phyloP scores from a whole-genome alignment of 2,329 filamentous ascomycete species.

The Apiospora kogelbergensis region DNA sequence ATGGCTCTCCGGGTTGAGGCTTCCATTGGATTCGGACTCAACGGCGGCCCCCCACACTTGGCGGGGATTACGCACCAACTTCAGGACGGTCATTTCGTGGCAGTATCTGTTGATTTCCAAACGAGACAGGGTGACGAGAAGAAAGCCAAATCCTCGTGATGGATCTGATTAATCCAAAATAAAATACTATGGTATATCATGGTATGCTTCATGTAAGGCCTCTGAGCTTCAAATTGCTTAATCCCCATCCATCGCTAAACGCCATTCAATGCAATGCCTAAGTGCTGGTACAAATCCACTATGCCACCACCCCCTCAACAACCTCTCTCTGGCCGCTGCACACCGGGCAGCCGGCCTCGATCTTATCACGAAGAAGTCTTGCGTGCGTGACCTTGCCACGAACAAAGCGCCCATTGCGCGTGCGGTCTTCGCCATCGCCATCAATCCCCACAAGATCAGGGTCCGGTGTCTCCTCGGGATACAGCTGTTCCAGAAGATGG shows the following conservation, averaged over 20 bases:
- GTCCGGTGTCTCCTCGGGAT: slow-evolving; percentile 47
- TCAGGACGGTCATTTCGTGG: neutral
- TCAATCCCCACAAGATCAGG: slow-evolving; percentile 35
- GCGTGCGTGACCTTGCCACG: slow-evolving; percentile 88
- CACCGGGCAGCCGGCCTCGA: slow-evolving; percentile 64
- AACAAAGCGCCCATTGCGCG: slow-evolving; percentile 61
- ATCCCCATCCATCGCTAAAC: neutral
- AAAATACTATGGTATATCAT: neutral
- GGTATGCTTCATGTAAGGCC: neutral
- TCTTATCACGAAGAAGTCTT: slow-evolving; percentile 69
- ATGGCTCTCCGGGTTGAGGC: neutral
- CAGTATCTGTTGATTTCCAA: neutral
- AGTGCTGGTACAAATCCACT: neutral
- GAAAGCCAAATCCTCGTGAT: neutral
- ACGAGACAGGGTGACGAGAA: neutral
- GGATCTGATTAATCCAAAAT: neutral
- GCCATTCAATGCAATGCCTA: slow-evolving; percentile 7
- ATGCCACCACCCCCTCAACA: slow-evolving; percentile 14
- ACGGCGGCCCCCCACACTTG: neutral
- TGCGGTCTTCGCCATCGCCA: slow-evolving; percentile 42
- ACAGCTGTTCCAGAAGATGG: slow-evolving; percentile 62
- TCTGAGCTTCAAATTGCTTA: neutral
- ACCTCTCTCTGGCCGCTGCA: slow-evolving; percentile 41
- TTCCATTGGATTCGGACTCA: neutral
- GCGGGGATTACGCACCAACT: neutral